Percentiles rank a stretch among this genome's conserved stretches.
phyloP scores from a whole-genome alignment of 1,284 basidiomycete species.

The Mycena sp. region DNA sequence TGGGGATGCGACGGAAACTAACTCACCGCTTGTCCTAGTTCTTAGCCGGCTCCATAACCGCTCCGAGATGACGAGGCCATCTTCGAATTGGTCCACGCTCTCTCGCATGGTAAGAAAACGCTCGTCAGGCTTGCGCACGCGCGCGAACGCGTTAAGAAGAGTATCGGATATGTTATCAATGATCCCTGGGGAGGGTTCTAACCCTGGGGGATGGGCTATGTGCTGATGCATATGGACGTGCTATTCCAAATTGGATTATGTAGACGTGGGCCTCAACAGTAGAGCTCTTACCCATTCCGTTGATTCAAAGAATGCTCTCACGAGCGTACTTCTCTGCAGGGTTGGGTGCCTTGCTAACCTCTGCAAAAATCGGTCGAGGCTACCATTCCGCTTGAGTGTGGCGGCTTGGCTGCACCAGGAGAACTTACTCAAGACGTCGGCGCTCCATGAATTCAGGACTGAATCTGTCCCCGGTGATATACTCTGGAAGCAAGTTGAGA shows the following conservation, averaged over 20 bases:
- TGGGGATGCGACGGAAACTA: constrained; percentile 34
- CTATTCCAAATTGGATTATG: constrained; percentile 49
- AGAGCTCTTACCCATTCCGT: constrained; percentile 89
- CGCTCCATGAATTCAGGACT: constrained; percentile 97
- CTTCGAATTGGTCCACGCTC: constrained; percentile 94
- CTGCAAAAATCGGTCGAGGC: constrained; percentile 93
- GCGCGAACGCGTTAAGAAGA: constrained; percentile 93
- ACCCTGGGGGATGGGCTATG: constrained; percentile 85
- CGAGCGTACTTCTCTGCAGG: constrained; percentile 89
- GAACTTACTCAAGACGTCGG: constrained; percentile 84
- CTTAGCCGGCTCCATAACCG: constrained; percentile 81
- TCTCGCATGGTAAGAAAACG: constrained; percentile 94
- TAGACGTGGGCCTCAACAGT: constrained; percentile 13
- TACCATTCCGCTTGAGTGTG: constrained; percentile 42
- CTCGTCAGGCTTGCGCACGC: constrained; percentile 96
- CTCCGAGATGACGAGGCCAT: constrained; percentile 85
- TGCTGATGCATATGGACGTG: constrained; percentile 97
- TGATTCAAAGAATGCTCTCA: constrained; percentile 94
- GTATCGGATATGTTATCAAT: constrained; percentile 97
- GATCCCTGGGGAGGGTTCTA: constrained; percentile 82
- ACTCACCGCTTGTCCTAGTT: constrained; percentile 88
- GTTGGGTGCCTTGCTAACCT: constrained; percentile 93
- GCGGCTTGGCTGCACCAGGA: constrained; percentile 18
- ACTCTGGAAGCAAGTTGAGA: constrained; percentile 67
- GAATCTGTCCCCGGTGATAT: constrained; percentile 97